These are phyloP conservation scores for Uncinocarpus reesii DNA, from an alignment of 2,329 filamentous ascomycete genomes.

Conservation along the genomic window DNA sequence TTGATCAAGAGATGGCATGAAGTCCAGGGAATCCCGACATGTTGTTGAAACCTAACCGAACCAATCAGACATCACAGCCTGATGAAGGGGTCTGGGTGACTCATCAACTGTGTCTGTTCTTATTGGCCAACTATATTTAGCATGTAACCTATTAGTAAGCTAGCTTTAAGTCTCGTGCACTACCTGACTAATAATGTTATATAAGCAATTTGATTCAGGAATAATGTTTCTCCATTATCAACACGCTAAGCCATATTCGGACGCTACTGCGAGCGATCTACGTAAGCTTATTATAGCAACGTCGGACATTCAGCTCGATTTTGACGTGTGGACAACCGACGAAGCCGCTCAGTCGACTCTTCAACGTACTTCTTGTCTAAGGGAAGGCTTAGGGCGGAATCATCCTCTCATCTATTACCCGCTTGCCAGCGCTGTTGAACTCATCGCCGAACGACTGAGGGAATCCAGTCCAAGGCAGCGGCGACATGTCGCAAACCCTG, in stretches of 20 bases:
- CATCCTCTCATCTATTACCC: no score
- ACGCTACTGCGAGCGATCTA: neutral
- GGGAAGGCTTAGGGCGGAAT: no score
- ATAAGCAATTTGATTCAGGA: neutral
- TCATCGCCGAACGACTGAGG: neutral
- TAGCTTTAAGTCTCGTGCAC: no score
- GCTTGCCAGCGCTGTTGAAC: no score
- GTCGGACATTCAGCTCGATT: conserved; percentile 3
- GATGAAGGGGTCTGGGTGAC: no score
- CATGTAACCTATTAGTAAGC: neutral
- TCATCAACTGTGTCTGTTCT: no score
- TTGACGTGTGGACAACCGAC: neutral
- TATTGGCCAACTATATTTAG: no score
- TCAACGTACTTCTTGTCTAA: neutral
- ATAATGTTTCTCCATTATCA: neutral
- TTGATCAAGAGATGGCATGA: neutral
- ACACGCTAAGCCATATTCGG: conserved; percentile 5
- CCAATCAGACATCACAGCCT: neutral
- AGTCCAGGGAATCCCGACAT: neutral
- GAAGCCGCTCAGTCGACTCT: neutral
- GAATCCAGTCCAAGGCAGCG: neutral
- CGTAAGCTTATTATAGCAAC: conserved; percentile 5
- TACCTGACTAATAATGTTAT: no score
- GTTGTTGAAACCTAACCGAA: neutral
- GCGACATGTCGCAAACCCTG: conserved; percentile 33